These are phyloP conservation scores for Boletus coccyginus DNA, from an alignment of 768 basidiomycete species.

Conservation along the genomic window DNA sequence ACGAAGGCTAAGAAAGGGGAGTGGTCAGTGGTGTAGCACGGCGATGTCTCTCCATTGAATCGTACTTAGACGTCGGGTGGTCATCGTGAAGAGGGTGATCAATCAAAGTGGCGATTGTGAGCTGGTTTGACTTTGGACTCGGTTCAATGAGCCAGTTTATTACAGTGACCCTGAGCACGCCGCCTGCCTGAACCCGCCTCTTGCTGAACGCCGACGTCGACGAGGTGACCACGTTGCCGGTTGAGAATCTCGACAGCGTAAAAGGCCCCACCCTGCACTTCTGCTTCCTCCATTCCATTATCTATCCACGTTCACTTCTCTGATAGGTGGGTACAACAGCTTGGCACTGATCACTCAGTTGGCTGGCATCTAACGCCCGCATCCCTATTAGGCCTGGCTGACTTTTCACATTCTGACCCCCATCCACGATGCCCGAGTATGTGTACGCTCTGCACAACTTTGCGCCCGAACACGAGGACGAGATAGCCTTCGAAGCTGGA, in stretches of 20 bases:
- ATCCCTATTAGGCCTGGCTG: not conserved
- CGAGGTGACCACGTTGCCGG: constrained; percentile 1
- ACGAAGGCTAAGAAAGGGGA: constrained; percentile 71
- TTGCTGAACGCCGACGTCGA: constrained; percentile 17
- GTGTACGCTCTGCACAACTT: constrained; percentile 91
- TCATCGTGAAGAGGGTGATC: constrained; percentile 12
- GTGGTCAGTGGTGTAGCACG: constrained; percentile 6
- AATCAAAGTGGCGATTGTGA: not conserved
- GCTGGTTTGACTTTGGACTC: not conserved
- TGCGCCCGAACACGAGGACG: constrained; percentile 89
- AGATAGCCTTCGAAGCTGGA: constrained; percentile 80
- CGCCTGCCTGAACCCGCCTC: constrained; percentile 2
- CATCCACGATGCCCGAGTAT: constrained; percentile 63
- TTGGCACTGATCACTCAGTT: not conserved
- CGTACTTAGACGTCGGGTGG: constrained; percentile 25
- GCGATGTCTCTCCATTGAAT: not conserved
- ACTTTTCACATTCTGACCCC: not conserved
- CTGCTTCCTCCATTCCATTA: not conserved
- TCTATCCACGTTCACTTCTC: not conserved
- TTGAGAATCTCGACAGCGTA: constrained; percentile 3
- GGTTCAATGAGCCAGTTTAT: not conserved
- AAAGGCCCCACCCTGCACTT: constrained; percentile 1
- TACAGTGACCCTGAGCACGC: constrained; percentile 1
- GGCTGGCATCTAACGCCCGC: not conserved
- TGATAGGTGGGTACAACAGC: not conserved